Evolutionary conservation across 306 rosid genomes (phyloP).

Genomic region (Dryas drummondii): DNA sequence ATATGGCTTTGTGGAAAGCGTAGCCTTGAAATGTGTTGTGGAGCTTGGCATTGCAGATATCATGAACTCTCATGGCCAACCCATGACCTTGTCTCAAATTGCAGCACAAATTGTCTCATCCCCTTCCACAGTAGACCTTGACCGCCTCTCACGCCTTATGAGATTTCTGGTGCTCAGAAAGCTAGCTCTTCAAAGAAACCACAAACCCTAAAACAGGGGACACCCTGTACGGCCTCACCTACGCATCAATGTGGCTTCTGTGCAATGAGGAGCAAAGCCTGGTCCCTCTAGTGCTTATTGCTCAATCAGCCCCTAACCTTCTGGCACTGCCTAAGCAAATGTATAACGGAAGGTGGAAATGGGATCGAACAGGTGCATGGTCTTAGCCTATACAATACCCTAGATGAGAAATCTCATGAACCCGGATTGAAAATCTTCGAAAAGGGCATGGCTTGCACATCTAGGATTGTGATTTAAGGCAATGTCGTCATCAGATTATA

Average conservation of each 20-base stretch:
- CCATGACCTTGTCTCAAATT: conserved; percentile 25
- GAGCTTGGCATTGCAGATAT: conserved; percentile 35
- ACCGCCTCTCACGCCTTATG: conserved; percentile 32
- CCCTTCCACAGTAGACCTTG: conserved; percentile 12
- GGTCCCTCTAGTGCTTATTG: conserved; percentile 16
- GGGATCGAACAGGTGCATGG: conserved; percentile 37
- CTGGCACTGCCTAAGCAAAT: conserved; percentile 33
- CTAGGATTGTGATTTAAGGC: conserved; percentile 21
- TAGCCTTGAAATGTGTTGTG: conserved; percentile 37
- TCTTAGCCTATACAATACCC: conserved; percentile 26
- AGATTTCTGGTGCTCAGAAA: conserved; percentile 14
- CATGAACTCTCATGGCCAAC: conserved; percentile 25
- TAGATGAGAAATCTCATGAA: conserved; percentile 16
- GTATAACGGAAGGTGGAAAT: conserved; percentile 32
- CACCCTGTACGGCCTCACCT: conserved; percentile 25
- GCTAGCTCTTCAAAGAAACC: conserved; percentile 9
- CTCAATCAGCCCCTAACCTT: conserved; percentile 26
- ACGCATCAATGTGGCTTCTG: conserved; percentile 28
- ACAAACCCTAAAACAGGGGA: conserved; percentile 1
- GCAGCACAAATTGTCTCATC: conserved; percentile 2
- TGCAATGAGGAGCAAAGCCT: conserved; percentile 22
- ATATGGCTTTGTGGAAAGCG: conserved; percentile 11
- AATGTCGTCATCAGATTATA: neutral
- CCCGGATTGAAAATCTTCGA: conserved; percentile 19
- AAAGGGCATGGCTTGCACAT: conserved; percentile 25